Conservation (phyloP, 2,329 filamentous ascomycete genomes). For the Zalaria sp. region DNA sequence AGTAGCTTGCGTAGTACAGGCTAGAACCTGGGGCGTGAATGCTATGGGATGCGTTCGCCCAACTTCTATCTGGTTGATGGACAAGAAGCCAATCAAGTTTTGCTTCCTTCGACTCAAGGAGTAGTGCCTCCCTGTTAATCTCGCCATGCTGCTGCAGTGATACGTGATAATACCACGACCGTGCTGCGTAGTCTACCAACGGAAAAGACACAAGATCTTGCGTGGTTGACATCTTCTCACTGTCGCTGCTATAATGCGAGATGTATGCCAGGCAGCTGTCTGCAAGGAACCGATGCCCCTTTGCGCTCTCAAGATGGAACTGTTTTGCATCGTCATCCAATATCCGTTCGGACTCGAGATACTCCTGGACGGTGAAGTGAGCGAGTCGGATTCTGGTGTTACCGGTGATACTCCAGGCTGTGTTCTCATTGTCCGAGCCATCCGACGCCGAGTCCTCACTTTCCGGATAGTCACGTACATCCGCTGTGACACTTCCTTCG, state of each 20-base stretch:
- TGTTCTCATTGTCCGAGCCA: too few species aligned
- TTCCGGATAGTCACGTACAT: too few species aligned
- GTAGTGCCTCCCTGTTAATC: too few species aligned
- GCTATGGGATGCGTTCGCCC: not conserved
- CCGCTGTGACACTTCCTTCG: not conserved
- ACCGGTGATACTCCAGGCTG: too few species aligned
- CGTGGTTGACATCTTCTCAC: not conserved
- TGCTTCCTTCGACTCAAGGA: too few species aligned
- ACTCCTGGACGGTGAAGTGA: slow-evolving; percentile 13
- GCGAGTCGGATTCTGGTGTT: slow-evolving; percentile 11
- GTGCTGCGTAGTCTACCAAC: not conserved
- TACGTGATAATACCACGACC: not conserved
- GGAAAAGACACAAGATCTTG: not conserved
- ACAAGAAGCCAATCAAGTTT: not conserved
- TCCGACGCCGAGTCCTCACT: too few species aligned
- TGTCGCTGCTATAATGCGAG: not conserved
- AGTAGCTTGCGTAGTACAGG: not conserved
- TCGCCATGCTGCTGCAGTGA: too few species aligned
- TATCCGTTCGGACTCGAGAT: slow-evolving; percentile 11
- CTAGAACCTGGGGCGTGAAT: too few species aligned
- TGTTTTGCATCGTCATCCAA: slow-evolving; percentile 1
- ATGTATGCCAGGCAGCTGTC: not conserved
- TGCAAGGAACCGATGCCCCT: not conserved
- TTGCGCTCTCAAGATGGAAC: not conserved
- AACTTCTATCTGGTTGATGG: not conserved